Evolutionary conservation across 2,329 filamentous ascomycete species (phyloP), one percentile per base, ranked within the genome.

Genomic region (Hortaea werneckii): DNA sequence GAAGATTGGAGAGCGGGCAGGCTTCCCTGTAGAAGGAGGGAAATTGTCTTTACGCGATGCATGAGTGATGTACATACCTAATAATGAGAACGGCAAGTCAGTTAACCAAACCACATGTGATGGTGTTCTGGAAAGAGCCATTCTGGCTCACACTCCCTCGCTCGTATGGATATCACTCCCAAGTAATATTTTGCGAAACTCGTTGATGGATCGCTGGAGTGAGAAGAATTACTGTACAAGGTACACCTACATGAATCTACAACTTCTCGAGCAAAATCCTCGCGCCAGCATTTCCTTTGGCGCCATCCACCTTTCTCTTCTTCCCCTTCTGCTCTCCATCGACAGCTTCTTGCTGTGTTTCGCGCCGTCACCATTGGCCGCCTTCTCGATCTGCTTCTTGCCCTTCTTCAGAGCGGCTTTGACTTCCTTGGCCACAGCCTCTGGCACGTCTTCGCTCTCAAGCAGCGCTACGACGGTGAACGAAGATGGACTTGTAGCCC

Each of bases 401-500:
- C 82, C 79, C 69, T 84, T 83, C 69, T 80, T 83, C 55, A 95
- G 68, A 10, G 72, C 77, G 64, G 81, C 79, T 60, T 81, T 71
- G 43, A 94, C 70, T 57, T 85, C 81, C 11, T 76, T 73, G 57
- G 75, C 79, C 56, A 80, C 74, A 27, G 72, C 73, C 58, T 92
- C 92, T 47, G 80, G 79, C 5, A 64, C 54, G 30, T 65, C 63
- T 20, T 77, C 73, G 0, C 83, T 78, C 67, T 96, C 90, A 5
- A 89, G 67, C 54, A 96, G 69, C 11, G 81, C 84, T 27, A 96
- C 77, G 4, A 95, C 76, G 8, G 94, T 86, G 57, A 95, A 96
- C 1, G 85, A 86, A 55, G 87, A 88, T 1, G 83, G 78, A 0
- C 89, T 85, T 0, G 82, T 89, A 0, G 90, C 89, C 92, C 92